A percentile compares a stretch with the other conserved stretches of the same genome.
These are phyloP conservation scores for Talaromyces sp. DNA, from an alignment of 2,329 filamentous ascomycete species.

Conservation along the genomic window DNA sequence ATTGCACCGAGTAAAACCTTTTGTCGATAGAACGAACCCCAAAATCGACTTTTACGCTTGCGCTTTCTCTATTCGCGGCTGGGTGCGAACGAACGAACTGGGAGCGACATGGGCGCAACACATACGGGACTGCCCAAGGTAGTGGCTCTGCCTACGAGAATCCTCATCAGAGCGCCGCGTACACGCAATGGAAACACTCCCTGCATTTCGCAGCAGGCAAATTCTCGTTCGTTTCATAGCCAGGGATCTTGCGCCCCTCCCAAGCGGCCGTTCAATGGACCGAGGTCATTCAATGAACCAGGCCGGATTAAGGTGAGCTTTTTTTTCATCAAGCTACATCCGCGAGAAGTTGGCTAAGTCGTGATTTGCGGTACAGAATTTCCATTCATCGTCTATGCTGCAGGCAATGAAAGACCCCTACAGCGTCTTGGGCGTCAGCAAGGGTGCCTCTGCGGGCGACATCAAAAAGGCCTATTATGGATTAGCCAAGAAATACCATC, in stretches of 20 bases:
- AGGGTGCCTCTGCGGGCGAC: conserved; percentile 71
- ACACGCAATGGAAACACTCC: conserved; percentile 23
- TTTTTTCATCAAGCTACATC: neutral
- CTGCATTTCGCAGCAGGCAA: conserved; percentile 27
- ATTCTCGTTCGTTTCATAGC: conserved; percentile 32
- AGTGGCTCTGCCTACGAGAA: conserved; percentile 36
- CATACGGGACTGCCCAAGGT: conserved; percentile 37
- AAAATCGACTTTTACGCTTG: neutral
- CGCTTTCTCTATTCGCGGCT: neutral
- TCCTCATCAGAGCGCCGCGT: conserved; percentile 34
- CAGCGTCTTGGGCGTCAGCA: conserved; percentile 74
- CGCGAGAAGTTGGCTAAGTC: neutral
- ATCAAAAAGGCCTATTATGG: conserved; percentile 99
- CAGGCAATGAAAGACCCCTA: conserved; percentile 80
- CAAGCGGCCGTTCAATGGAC: conserved; percentile 22
- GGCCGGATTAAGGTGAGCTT: conserved; percentile 19
- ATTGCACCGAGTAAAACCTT: neutral
- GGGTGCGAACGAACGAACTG: conserved; percentile 11
- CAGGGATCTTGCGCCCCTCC: conserved; percentile 17
- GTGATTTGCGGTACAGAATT: conserved; percentile 24
- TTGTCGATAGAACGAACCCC: neutral
- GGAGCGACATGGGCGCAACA: conserved; percentile 31
- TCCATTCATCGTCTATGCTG: conserved; percentile 47
- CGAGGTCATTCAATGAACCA: conserved; percentile 19
- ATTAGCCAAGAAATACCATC: conserved; percentile 94